Evolutionary conservation across 108 stramenopile species (phyloP).

Genomic region (Fistulifera pelliculosa): DNA sequence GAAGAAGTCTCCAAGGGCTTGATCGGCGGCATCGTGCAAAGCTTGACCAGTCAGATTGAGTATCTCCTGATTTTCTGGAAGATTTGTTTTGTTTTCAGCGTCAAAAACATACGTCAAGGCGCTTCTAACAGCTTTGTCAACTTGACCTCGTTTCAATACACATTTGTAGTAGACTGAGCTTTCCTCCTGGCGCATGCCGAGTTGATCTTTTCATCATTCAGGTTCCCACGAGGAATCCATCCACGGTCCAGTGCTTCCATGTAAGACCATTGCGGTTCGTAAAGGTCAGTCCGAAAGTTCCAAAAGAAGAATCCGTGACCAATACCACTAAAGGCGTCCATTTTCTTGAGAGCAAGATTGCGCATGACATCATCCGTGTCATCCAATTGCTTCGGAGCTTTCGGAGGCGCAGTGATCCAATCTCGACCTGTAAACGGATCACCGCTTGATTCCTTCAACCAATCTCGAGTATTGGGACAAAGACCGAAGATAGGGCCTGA

Average conservation of each 20-base stretch:
- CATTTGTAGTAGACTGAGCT: conserved; percentile 38
- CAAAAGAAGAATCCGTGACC: conserved; percentile 85
- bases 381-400: conserved; percentile 50
- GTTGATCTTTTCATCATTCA: conserved; percentile 42
- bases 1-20: conserved; percentile 43
- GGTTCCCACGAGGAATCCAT: conserved; percentile 68
- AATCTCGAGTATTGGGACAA: conserved; percentile 77
- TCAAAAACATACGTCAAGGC: conserved; percentile 41
- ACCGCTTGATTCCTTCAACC: conserved; percentile 58
- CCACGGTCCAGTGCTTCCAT: conserved; percentile 63
- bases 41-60: conserved; percentile 35
- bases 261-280: conserved; percentile 81
- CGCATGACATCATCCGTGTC: conserved; percentile 77
- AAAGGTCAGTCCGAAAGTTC: conserved; percentile 89
- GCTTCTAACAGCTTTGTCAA: conserved; percentile 30
- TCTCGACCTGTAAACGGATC: conserved; percentile 45
- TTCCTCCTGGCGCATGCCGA: conserved; percentile 59
- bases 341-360: conserved; percentile 68
- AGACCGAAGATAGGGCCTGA: conserved; percentile 58
- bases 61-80: conserved; percentile 19
- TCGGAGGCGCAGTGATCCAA: conserved; percentile 62
- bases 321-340: conserved; percentile 67
- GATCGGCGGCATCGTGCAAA: conserved; percentile 43
- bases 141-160: conserved; percentile 36
- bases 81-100: conserved; percentile 12